phyloP scores from a whole-genome alignment of 192 early-diverging fungal species.

The Backusella westeae region DNA sequence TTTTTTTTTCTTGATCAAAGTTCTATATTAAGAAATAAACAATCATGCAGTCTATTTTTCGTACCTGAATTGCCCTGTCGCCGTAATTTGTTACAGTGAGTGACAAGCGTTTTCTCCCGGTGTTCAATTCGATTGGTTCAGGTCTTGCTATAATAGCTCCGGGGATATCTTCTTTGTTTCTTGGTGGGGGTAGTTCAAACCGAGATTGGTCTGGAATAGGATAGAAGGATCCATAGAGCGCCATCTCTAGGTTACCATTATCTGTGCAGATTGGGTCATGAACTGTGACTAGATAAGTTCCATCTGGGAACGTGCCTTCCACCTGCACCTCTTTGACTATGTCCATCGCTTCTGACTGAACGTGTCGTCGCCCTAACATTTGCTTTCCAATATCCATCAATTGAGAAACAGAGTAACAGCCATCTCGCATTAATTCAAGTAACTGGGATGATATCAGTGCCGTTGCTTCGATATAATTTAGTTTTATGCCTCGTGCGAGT shows the following conservation, averaged over 20 bases:
- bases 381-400: constrained; percentile 83
- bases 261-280: constrained; percentile 83
- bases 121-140: constrained; percentile 72
- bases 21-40: constrained; percentile 8
- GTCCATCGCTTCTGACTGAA: constrained; percentile 67
- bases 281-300: constrained; percentile 91
- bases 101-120: constrained; percentile 62
- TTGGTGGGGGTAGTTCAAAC: constrained; percentile 45
- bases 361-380: constrained; percentile 84
- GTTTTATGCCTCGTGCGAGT: constrained; percentile 79
- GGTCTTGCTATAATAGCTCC: constrained; percentile 65
- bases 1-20: background rate
- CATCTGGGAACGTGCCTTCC: constrained; percentile 88
- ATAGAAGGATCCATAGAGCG: constrained; percentile 84
- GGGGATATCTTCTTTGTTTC: constrained; percentile 37
- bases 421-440: constrained; percentile 88
- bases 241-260: constrained; percentile 77
- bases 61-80: constrained; percentile 87
- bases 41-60: constrained; percentile 2
- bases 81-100: constrained; percentile 88
- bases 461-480: constrained; percentile 84
- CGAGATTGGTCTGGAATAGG: constrained; percentile 66
- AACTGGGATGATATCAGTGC: constrained; percentile 85
- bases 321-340: constrained; percentile 81
- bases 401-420: constrained; percentile 78